A percentile compares a stretch with the other conserved stretches of the same genome.
phyloP scores from a whole-genome alignment of 208 protist genomes.

The Tritrichomonas musculus region DNA sequence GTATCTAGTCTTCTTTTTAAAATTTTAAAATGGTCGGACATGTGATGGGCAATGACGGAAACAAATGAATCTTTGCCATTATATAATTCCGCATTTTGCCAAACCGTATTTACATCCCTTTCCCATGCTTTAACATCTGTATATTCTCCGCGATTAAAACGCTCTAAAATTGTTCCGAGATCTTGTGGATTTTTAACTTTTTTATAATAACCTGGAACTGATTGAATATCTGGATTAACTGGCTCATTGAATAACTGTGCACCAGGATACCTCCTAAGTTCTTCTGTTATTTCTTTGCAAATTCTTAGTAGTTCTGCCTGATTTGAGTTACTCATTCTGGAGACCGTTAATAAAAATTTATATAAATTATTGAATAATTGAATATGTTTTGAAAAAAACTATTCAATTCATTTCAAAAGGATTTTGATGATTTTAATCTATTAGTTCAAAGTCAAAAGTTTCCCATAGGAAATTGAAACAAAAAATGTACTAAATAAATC shows the following conservation, averaged over 20 bases:
- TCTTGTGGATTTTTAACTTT: slow-evolving; percentile 20
- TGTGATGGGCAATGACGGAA: neutral
- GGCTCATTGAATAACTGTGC: neutral
- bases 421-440: no score
- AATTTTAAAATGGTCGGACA: neutral
- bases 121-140: neutral
- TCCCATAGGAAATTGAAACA: no score
- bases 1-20: neutral
- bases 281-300: neutral
- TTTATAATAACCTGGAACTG: neutral
- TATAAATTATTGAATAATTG: no score
- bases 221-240: neutral
- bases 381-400: no score
- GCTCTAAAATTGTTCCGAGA: neutral
- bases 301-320: neutral
- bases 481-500: no score
- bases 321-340: neutral
- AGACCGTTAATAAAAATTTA: no score
- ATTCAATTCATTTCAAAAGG: no score
- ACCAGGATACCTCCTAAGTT: neutral
- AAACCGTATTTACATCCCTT: neutral
- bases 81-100: slow-evolving; percentile 1
- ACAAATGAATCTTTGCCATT: slow-evolving; percentile 2
- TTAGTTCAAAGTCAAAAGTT: no score
- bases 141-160: neutral